phyloP scores from a whole-genome alignment of 352 stramenopile species.

The Globisporangium rhizosaccharum region DNA sequence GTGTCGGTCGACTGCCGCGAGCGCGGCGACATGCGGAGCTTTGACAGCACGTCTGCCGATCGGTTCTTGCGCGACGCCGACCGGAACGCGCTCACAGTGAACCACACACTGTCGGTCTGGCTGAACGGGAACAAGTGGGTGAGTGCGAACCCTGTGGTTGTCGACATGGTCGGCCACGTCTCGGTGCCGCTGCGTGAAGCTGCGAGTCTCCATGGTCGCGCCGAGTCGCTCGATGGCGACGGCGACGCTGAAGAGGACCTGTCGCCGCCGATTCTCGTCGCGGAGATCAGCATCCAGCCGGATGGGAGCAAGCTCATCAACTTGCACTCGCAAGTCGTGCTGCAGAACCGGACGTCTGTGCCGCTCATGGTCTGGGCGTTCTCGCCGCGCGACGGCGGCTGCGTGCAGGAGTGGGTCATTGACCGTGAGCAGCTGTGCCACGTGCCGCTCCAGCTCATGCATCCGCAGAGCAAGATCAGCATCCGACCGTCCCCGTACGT shows the following conservation, averaged over 20 bases:
- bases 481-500: slow-evolving; percentile 78
- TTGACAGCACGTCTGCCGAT: slow-evolving; percentile 77
- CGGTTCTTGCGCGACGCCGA: slow-evolving; percentile 69
- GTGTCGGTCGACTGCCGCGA: slow-evolving; percentile 84
- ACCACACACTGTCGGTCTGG: slow-evolving; percentile 86
- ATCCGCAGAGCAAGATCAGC: slow-evolving; percentile 86
- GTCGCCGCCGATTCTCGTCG: slow-evolving; percentile 68
- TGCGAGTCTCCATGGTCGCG: slow-evolving; percentile 15
- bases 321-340: slow-evolving; percentile 80
- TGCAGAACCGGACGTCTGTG: slow-evolving; percentile 84
- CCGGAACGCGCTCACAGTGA: slow-evolving; percentile 70
- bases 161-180: slow-evolving; percentile 85
- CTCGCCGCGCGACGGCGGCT: slow-evolving; percentile 74
- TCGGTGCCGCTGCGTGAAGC: slow-evolving; percentile 71
- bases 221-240: slow-evolving; percentile 21
- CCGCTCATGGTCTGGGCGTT: slow-evolving; percentile 87
- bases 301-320: slow-evolving; percentile 87
- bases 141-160: slow-evolving; percentile 78
- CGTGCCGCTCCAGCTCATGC: slow-evolving; percentile 79
- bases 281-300: slow-evolving; percentile 83
- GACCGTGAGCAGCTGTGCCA: slow-evolving; percentile 79
- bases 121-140: slow-evolving; percentile 85
- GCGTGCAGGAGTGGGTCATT: slow-evolving; percentile 76
- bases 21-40: slow-evolving; percentile 83
- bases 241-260: slow-evolving; percentile 44